These are phyloP conservation scores for Ceriops tagal DNA, from an alignment of 345 rosid genomes.

Conservation along the genomic window DNA sequence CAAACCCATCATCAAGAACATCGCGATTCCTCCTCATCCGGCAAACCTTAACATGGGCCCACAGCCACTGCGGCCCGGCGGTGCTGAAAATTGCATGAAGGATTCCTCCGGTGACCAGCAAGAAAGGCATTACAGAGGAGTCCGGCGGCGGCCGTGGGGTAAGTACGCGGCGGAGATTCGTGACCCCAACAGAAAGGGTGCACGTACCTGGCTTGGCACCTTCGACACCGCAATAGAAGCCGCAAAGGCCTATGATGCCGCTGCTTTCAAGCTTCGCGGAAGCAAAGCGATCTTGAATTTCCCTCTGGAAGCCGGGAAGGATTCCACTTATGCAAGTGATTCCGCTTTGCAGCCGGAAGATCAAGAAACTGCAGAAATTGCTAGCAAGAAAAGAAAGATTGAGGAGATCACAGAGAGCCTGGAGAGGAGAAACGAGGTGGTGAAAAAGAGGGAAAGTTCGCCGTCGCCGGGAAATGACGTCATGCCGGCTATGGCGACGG, in stretches of 20 bases:
- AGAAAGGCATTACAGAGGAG: conserved; percentile 75
- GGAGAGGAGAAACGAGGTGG: conserved; percentile 1
- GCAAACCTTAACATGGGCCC: conserved; percentile 1
- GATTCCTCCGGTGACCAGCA: conserved; percentile 13
- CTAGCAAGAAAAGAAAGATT: conserved; percentile 35
- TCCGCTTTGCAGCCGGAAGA: conserved; percentile 5
- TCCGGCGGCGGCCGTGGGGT: conserved; percentile 86
- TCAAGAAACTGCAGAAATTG: neutral
- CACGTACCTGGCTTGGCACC: conserved; percentile 88
- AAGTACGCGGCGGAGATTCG: conserved; percentile 89
- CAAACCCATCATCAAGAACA: conserved; percentile 51
- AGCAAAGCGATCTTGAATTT: conserved; percentile 87
- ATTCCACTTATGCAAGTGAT: conserved; percentile 2
- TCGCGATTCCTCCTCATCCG: conserved; percentile 37
- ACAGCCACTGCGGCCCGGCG: neutral
- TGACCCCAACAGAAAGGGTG: conserved; percentile 80
- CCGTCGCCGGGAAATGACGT: conserved; percentile 19
- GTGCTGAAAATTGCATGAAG: neutral
- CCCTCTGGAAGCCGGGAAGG: conserved; percentile 64
- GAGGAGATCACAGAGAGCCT: conserved; percentile 15
- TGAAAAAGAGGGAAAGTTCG: conserved; percentile 13
- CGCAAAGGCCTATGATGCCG: conserved; percentile 81
- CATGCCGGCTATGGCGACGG: neutral
- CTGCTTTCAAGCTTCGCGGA: conserved; percentile 81
- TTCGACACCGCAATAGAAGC: conserved; percentile 81